Evolutionary conservation across 257 asterid species (phyloP).

Genomic region (Petunia axillaris): DNA sequence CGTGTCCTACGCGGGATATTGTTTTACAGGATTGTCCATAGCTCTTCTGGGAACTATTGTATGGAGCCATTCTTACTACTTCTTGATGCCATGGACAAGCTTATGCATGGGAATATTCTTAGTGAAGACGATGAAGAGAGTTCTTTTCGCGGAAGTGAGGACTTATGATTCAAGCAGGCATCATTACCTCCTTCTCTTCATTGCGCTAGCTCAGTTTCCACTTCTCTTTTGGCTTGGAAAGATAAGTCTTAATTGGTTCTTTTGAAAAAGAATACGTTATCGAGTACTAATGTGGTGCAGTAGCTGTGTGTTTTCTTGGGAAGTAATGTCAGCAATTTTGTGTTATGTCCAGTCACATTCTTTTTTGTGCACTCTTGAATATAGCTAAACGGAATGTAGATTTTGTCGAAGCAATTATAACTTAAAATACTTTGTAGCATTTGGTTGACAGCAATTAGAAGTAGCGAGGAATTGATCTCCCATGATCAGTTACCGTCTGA

Average conservation of each 20-base stretch:
- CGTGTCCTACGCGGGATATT: constrained; percentile 42
- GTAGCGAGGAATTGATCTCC: no score
- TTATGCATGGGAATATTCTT: constrained; percentile 45
- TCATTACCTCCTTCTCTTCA: constrained; percentile 45
- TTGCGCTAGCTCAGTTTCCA: constrained; percentile 47
- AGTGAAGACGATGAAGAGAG: constrained; percentile 46
- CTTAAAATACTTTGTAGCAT: no score
- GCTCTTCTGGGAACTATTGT: constrained; percentile 39
- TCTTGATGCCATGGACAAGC: constrained; percentile 40
- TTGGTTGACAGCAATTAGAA: no score
- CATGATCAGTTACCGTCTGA: no score
- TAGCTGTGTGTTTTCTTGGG: not conserved
- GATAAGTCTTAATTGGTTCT: constrained; percentile 41
- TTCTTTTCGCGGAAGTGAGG: constrained; percentile 42
- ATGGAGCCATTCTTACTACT: constrained; percentile 42
- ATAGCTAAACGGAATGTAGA: no score
- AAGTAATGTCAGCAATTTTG: constrained; percentile 15
- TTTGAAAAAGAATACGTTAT: constrained; percentile 12
- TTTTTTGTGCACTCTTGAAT: no score
- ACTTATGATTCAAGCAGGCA: constrained; percentile 41
- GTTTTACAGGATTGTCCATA: constrained; percentile 39
- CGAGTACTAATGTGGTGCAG: not conserved
- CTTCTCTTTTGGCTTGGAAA: constrained; percentile 45
- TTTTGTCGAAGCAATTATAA: no score
- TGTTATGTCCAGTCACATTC: not conserved